Conservation (phyloP, 805 yeast genomes). For the Sungouiozyma intestinalis region DNA sequence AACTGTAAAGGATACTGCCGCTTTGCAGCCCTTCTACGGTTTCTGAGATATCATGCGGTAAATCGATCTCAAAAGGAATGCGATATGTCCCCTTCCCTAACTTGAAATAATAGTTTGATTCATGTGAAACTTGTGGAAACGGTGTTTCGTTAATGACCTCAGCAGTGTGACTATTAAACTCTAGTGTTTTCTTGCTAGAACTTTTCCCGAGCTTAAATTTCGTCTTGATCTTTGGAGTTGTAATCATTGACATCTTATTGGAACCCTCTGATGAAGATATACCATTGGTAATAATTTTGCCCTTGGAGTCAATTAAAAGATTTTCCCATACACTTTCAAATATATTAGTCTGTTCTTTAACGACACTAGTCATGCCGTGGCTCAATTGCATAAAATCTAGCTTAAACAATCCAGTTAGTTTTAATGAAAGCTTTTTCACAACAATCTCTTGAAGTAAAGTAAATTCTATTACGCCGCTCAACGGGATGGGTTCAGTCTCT, state of each 20-base stretch:
- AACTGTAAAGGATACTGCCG: conserved; percentile 58
- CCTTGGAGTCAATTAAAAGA: conserved; percentile 28
- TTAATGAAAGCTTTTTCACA: conserved; percentile 49
- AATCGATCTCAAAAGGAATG: conserved; percentile 69
- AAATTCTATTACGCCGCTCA: conserved; percentile 66
- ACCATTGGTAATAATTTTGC: conserved; percentile 11
- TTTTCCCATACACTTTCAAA: conserved; percentile 72
- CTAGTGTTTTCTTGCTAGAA: background rate
- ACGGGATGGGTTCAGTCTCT: conserved; percentile 65
- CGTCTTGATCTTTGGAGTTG: background rate
- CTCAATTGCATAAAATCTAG: conserved; percentile 43
- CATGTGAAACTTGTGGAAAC: conserved; percentile 15
- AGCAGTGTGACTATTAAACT: background rate
- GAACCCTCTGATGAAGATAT: background rate
- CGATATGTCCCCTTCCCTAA: conserved; percentile 70
- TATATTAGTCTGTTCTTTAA: conserved; percentile 44
- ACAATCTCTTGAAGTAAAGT: conserved; percentile 58
- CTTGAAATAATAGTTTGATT: conserved; percentile 20
- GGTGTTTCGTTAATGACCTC: conserved; percentile 22
- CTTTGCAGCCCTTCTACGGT: conserved; percentile 83
- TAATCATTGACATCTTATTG: background rate
- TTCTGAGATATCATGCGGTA: conserved; percentile 79
- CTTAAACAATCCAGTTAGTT: conserved; percentile 52
- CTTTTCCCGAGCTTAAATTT: background rate
- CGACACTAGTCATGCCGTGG: conserved; percentile 31